These are phyloP conservation scores for Pisolithus sp. DNA, from an alignment of 768 basidiomycete genomes.

Conservation along the genomic window DNA sequence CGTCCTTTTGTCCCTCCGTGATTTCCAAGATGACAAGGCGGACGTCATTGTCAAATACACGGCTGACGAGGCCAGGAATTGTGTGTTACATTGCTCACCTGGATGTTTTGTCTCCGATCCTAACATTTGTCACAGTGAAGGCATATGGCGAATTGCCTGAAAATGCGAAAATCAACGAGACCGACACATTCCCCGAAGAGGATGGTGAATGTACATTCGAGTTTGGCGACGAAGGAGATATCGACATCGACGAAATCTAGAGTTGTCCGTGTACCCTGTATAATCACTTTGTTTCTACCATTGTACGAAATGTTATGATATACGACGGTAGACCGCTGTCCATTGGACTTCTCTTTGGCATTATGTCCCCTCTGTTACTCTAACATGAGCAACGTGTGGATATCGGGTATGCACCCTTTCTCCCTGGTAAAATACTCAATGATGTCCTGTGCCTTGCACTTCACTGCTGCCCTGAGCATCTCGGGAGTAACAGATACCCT, in stretches of 20 bases:
- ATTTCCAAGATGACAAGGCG: slow-evolving; percentile 99
- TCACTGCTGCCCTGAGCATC: slow-evolving; percentile 65
- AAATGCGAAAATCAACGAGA: slow-evolving; percentile 96
- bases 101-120: slow-evolving; percentile 4
- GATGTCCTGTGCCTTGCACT: slow-evolving; percentile 59
- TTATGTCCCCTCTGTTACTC: slow-evolving; percentile 12
- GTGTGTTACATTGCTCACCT: slow-evolving; percentile 32
- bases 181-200: slow-evolving; percentile 87
- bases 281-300: neutral
- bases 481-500: slow-evolving; percentile 44
- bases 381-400: slow-evolving; percentile 51
- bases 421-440: slow-evolving; percentile 63
- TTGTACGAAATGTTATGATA: too few relatives aligned
- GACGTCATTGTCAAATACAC: slow-evolving; percentile 99
- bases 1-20: slow-evolving; percentile 87
- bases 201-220: slow-evolving; percentile 87
- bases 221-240: slow-evolving; percentile 82
- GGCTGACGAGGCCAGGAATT: slow-evolving; percentile 85
- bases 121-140: slow-evolving; percentile 55
- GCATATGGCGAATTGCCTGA: slow-evolving; percentile 97
- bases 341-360: neutral
- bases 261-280: slow-evolving; percentile 4
- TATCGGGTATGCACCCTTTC: slow-evolving; percentile 68
- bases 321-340: slow-evolving; percentile 2
- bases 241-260: slow-evolving; percentile 89